A percentile compares a stretch with the other conserved stretches of the same genome.
phyloP scores from a whole-genome alignment of 805 yeast genomes.

The Lipomyces starkeyi region DNA sequence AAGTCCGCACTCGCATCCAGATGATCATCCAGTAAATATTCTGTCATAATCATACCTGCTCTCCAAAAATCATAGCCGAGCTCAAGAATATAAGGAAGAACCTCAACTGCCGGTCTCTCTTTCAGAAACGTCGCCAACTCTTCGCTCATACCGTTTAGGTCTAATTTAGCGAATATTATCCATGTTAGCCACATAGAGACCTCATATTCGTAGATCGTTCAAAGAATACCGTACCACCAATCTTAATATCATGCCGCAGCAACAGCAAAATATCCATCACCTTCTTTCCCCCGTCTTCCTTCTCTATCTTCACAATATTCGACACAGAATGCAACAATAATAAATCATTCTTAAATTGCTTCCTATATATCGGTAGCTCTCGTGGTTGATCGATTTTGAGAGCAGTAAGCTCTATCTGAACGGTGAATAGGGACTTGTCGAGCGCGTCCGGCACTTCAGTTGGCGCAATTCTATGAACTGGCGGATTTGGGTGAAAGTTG shows the following conservation, averaged over 20 bases:
- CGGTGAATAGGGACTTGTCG: constrained; percentile 68
- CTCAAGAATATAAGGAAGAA: constrained; percentile 59
- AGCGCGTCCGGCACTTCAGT: constrained; percentile 46
- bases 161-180: not conserved
- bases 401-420: constrained; percentile 64
- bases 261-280: constrained; percentile 19
- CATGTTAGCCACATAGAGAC: not conserved
- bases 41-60: constrained; percentile 45
- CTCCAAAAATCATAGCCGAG: constrained; percentile 85
- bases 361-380: constrained; percentile 64
- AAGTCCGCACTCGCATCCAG: not conserved
- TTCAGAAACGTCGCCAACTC: constrained; percentile 55
- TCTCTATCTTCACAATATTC: constrained; percentile 60
- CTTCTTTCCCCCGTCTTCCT: constrained; percentile 47
- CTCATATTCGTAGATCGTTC: not conserved
- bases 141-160: constrained; percentile 46
- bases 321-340: constrained; percentile 72
- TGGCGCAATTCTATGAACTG: not conserved
- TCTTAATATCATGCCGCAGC: constrained; percentile 22
- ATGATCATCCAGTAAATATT: not conserved
- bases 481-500: constrained; percentile 1
- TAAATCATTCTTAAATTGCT: constrained; percentile 62
- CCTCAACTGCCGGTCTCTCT: constrained; percentile 49
- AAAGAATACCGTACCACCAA: constrained; percentile 1
- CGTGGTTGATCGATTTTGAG: constrained; percentile 74